Evolutionary conservation across 306 rosid species (phyloP), one percentile per base, ranked within the genome.

Genomic region (Boehmeria nivea): DNA sequence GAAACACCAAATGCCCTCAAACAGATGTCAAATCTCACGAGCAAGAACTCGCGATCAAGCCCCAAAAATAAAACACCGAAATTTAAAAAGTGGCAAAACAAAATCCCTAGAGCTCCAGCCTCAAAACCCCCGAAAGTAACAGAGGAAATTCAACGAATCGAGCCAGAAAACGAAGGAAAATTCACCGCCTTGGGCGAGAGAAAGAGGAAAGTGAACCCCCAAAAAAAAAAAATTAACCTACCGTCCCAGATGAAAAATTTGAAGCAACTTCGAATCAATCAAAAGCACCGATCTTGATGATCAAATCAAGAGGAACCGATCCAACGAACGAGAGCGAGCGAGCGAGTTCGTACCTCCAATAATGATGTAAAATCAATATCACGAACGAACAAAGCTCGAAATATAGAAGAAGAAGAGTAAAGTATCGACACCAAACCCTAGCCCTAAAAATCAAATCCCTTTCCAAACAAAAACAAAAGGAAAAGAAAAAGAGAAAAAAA

Each of bases 311-410:
- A 60, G 50, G 74, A 26, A 67, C 58, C 28, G 17, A 12, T 11
- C 45, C n/a, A 40, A 14, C 15, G 17, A 76, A 70, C 61, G 63
- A 72, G 78, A 69, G 70, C 63, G 33, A 49, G 18, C 31, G 31
- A 67, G 66, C 31, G 63, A 70, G 72, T 60, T 27, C 75, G 26
- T 60, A 59, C 61, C 68, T 56, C 53, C 51, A 42, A 36, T 33
- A 25, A 36, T 28, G 45, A 40, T 8, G 36, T 4, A 67, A 57
- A 71, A 60, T 72, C 78, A 72, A 50, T 53, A 61, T 54, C 69
- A 63, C 47, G 65, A 54, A 61, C 54, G 16, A 65, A 59, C 68
- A 61, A 50, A n/a, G 64, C 58, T 56, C 54, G n/a, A n/a, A n/a
- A n/a, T n/a, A n/a, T n/a, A 14, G 42, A 36, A 47, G 43, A 3